Percentiles rank a stretch among this genome's conserved stretches.
phyloP scores from a whole-genome alignment of 139 green algal species.

The Asterochloris erici region DNA sequence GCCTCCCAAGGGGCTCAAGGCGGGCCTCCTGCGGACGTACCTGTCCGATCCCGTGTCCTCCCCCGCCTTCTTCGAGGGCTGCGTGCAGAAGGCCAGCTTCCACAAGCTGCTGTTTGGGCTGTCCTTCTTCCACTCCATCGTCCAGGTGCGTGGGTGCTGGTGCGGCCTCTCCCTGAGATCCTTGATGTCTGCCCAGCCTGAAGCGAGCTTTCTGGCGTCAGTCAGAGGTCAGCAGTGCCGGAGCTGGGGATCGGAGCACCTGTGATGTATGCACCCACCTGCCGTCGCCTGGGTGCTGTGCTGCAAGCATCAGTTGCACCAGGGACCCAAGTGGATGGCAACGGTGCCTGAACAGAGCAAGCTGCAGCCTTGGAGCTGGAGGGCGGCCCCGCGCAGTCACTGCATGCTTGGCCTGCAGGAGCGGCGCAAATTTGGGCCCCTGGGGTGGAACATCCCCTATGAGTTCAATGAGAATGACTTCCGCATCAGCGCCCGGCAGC shows the following conservation, averaged over 20 bases:
- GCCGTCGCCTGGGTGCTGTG: not conserved
- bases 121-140: slow-evolving; percentile 72
- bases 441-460: slow-evolving; percentile 85
- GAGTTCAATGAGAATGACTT: slow-evolving; percentile 85
- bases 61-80: slow-evolving; percentile 47
- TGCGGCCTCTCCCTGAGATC: too few relatives aligned
- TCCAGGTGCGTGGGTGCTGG: slow-evolving; percentile 38
- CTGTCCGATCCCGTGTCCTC: slow-evolving; percentile 50
- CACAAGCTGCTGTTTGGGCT: slow-evolving; percentile 63
- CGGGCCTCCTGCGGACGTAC: slow-evolving; percentile 68
- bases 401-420: slow-evolving; percentile 57
- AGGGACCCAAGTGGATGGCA: not conserved
- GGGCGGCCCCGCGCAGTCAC: not conserved
- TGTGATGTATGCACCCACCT: not conserved
- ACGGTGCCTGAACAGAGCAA: not conserved
- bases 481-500: slow-evolving; percentile 63
- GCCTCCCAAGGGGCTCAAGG: slow-evolving; percentile 71
- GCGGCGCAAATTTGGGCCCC: slow-evolving; percentile 82
- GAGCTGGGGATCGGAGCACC: too few relatives aligned
- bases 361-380: not conserved
- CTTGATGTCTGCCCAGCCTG: too few relatives aligned
- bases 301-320: not conserved
- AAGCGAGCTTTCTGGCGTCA: too few relatives aligned
- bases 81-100: slow-evolving; percentile 53
- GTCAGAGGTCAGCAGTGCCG: too few relatives aligned